Evolutionary conservation across 108 stramenopile genomes (phyloP), one percentile per base, ranked within the genome.

Genomic region (Cyclotella choctawhatcheeana): DNA sequence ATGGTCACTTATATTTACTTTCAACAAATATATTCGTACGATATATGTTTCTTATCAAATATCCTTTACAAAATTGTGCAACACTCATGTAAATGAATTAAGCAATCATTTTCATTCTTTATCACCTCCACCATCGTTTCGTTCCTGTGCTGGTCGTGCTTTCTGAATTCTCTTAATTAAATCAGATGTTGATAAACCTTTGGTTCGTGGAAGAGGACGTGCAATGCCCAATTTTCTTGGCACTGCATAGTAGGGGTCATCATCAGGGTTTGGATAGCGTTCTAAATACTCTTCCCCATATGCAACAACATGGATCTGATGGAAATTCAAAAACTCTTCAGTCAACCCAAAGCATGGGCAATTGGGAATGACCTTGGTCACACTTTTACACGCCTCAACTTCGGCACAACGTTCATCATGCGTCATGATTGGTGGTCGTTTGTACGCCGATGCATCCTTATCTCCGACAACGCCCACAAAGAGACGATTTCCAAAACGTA

Each of bases 241-340:
- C 37, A 87, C 83, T 27, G 87, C 44, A 77, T 95, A 95, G 65
- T 95, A 95, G 0, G 87, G 87, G 85, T 95, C 93, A 76, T 95
- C 93, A 32, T 95, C 83, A 12, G 93, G 91, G 56, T 95, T 82
- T 14, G 91, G 91, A 74, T 80, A 95, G 25, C 89, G 76, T 64
- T 92, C 91, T 44, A 92, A 69, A 78, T 96, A 96, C 67, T 96
- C 95, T 61, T 90, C 84, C 12, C 95, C 95, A 67, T 81, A 93
- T 13, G 93, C 91, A 5, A 96, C 95, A 17, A 93, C 85, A 71
- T 96, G 95, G 67, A 96, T 96, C 71, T 93, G 93, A 79, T 96
- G 95, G 52, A 85, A 81, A 54, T 93, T 90, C 44, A 96, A 55
- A 67, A 96, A 96, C 51, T 91, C 95, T 56, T 83, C 58, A 1